Conservation (phyloP, 2,329 filamentous ascomycete genomes). For the Ascochyta fabae region DNA sequence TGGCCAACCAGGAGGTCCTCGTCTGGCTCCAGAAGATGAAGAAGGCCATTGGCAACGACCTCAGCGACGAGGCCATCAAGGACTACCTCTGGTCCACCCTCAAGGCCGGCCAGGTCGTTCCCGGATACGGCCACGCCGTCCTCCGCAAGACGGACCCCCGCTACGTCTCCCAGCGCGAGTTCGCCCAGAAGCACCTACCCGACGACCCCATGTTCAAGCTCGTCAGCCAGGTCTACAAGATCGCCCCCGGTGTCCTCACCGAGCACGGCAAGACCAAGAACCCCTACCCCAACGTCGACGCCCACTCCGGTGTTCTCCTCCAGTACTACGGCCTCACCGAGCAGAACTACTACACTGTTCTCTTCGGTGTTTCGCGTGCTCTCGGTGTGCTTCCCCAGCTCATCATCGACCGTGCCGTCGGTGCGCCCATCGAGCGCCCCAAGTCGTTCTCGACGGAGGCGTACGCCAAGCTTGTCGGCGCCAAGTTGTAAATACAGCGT, state of each 20-base stretch:
- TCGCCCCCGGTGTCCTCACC: slow-evolving; percentile 93
- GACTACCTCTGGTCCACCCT: slow-evolving; percentile 99
- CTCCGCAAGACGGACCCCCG: slow-evolving; percentile 99
- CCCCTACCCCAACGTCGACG: slow-evolving; percentile 98
- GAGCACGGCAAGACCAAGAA: slow-evolving; percentile 99
- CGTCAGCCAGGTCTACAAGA: slow-evolving; percentile 99
- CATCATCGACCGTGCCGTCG: slow-evolving; percentile 98
- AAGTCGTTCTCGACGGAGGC: slow-evolving; percentile 99
- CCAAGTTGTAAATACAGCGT: slow-evolving; percentile 74
- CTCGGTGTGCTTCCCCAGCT: slow-evolving; percentile 98
- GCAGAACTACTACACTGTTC: slow-evolving; percentile 99
- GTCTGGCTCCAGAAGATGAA: slow-evolving; percentile 99
- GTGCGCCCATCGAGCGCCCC: slow-evolving; percentile 96
- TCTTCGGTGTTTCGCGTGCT: slow-evolving; percentile 97
- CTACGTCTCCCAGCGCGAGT: slow-evolving; percentile 97
- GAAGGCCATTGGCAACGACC: slow-evolving; percentile 88
- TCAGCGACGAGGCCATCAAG: slow-evolving; percentile 95
- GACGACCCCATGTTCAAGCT: slow-evolving; percentile 99
- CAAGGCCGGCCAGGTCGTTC: slow-evolving; percentile 93
- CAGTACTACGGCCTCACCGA: slow-evolving; percentile 99
- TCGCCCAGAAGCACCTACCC: slow-evolving; percentile 90
- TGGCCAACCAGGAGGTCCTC: slow-evolving; percentile 99
- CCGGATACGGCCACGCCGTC: slow-evolving; percentile 97
- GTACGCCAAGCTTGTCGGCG: slow-evolving; percentile 89
- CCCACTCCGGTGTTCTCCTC: slow-evolving; percentile 97